Evolutionary conservation across 495 filamentous ascomycete genomes (phyloP).

Genomic region (Penicillium chermesinum): DNA sequence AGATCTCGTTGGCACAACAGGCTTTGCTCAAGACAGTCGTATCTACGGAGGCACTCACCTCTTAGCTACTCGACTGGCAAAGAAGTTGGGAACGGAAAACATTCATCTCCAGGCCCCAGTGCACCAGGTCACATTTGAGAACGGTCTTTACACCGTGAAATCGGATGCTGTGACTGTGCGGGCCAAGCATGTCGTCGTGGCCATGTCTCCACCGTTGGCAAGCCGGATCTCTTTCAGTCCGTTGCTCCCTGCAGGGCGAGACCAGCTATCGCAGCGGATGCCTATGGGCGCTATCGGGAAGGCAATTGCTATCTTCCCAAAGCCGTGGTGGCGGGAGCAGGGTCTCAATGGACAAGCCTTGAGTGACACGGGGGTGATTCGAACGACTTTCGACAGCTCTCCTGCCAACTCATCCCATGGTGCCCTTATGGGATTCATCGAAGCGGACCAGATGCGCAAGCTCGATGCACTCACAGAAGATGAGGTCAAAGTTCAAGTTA

Average conservation of each 20-base stretch:
- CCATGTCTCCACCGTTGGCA: slow-evolving; percentile 15
- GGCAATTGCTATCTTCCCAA: slow-evolving; percentile 18
- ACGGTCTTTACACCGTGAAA: slow-evolving; percentile 2
- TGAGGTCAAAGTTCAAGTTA: slow-evolving; percentile 6
- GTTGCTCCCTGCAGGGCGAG: slow-evolving; percentile 12
- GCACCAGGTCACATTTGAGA: slow-evolving; percentile 1
- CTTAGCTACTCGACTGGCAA: slow-evolving; percentile 12
- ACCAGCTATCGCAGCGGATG: slow-evolving; percentile 20
- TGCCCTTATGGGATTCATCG: slow-evolving; percentile 24
- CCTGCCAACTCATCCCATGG: slow-evolving; percentile 16
- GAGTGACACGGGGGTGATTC: slow-evolving; percentile 14
- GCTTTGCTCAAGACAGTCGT: slow-evolving; percentile 17
- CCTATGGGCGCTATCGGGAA: slow-evolving; percentile 23
- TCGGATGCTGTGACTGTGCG: neutral
- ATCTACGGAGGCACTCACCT: slow-evolving; percentile 15
- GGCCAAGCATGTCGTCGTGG: slow-evolving; percentile 14
- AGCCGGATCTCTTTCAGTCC: slow-evolving; percentile 11
- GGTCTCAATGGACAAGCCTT: slow-evolving; percentile 16
- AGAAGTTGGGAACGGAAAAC: slow-evolving; percentile 5
- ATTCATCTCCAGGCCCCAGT: slow-evolving; percentile 10
- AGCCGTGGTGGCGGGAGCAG: slow-evolving; percentile 21
- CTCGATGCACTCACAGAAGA: slow-evolving; percentile 9
- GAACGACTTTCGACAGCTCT: slow-evolving; percentile 17
- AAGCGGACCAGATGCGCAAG: slow-evolving; percentile 19
- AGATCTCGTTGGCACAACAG: slow-evolving; percentile 8